These are phyloP conservation scores for Plantago coronopus DNA, from an alignment of 305 asterid genomes.

Conservation along the genomic window DNA sequence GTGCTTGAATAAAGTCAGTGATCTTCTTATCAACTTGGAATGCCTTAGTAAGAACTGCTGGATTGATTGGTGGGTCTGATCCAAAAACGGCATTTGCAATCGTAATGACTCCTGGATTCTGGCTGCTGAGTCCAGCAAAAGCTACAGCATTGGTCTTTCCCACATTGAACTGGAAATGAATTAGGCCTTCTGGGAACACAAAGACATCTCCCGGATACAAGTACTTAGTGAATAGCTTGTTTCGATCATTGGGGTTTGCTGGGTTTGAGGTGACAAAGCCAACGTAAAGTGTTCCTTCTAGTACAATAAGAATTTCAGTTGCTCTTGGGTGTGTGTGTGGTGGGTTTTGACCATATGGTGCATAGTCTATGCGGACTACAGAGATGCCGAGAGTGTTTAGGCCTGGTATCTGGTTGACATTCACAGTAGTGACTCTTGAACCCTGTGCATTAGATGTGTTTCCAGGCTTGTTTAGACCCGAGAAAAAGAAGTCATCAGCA, in stretches of 20 bases:
- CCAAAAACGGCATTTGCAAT: conserved; percentile 21
- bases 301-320: conserved; percentile 15
- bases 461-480: conserved; percentile 22
- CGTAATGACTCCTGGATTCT: conserved; percentile 21
- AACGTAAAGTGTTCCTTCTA: conserved; percentile 19
- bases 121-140: conserved; percentile 21
- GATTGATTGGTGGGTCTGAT: conserved; percentile 19
- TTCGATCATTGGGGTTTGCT: not conserved
- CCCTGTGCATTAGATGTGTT: conserved; percentile 16
- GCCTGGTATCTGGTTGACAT: conserved; percentile 22
- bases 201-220: conserved; percentile 17
- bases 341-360: conserved; percentile 21
- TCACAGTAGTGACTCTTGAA: conserved; percentile 11
- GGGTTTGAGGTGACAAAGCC: conserved; percentile 25
- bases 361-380: conserved; percentile 21
- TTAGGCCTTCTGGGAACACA: conserved; percentile 23
- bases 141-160: conserved; percentile 15
- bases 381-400: conserved; percentile 33
- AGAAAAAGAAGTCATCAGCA: conserved; percentile 25
- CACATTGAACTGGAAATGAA: conserved; percentile 19
- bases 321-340: conserved; percentile 31
- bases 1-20: conserved; percentile 17
- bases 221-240: conserved; percentile 17
- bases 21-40: conserved; percentile 24
- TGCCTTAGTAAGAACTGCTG: conserved; percentile 20